Conservation (phyloP, 495 filamentous ascomycete species). For the Oleoguttula mirabilis region DNA sequence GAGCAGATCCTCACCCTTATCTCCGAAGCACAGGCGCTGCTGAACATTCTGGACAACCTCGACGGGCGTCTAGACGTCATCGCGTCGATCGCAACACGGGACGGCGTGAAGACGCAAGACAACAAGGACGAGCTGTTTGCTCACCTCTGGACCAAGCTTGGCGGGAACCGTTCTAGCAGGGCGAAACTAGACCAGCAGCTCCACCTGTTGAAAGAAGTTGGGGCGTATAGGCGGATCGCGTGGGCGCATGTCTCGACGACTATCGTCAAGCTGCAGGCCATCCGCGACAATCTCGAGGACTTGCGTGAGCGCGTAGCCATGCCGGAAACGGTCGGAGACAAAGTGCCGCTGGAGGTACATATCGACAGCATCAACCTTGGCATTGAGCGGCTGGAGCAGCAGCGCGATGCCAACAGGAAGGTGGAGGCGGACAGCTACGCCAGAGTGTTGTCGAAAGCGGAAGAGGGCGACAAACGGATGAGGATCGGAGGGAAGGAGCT, state of each 20-base stretch:
- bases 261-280: conserved; percentile 53
- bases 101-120: conserved; percentile 36
- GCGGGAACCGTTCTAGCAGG: conserved; percentile 44
- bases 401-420: conserved; percentile 42
- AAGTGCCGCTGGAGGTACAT: conserved; percentile 51
- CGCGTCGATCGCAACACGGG: conserved; percentile 47
- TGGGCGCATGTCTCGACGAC: conserved; percentile 46
- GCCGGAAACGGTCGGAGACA: conserved; percentile 43
- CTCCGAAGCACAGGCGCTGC: conserved; percentile 49
- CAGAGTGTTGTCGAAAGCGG: conserved; percentile 37
- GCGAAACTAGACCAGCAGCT: conserved; percentile 48
- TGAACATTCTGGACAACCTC: conserved; percentile 44
- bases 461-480: conserved; percentile 1
- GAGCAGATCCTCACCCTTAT: conserved; percentile 53
- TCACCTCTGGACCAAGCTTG: conserved; percentile 57
- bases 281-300: conserved; percentile 53
- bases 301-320: conserved; percentile 51
- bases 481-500: conserved; percentile 2
- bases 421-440: conserved; percentile 45
- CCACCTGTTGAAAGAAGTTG: conserved; percentile 44
- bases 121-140: conserved; percentile 48
- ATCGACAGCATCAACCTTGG: conserved; percentile 56
- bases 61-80: conserved; percentile 54
- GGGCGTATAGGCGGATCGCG: conserved; percentile 46
- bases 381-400: conserved; percentile 50